Conservation (phyloP, 2,329 filamentous ascomycete species). For the Didymella pomorum region DNA sequence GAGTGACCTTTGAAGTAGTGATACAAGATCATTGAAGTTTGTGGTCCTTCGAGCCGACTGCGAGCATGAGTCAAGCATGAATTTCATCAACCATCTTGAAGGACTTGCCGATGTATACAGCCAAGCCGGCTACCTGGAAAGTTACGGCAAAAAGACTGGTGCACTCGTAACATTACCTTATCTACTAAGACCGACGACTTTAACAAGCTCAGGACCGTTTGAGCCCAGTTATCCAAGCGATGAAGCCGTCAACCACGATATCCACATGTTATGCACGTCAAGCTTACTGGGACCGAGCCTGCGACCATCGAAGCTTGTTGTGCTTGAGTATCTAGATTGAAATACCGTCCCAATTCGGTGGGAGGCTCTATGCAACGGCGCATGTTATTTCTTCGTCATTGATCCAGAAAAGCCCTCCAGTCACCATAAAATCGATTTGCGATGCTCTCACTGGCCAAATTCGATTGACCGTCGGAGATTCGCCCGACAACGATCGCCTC, state of each 20-base stretch:
- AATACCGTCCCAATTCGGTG: not conserved
- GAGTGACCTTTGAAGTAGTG: not conserved
- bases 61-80: not conserved
- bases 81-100: not conserved
- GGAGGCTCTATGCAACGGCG: not conserved
- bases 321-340: not conserved
- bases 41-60: not conserved
- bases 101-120: not conserved
- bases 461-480: not conserved
- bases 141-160: not conserved
- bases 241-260: slow-evolving; percentile 1
- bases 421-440: not conserved
- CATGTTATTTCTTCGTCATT: not conserved
- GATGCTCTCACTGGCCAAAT: not conserved
- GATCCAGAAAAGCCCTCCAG: not conserved
- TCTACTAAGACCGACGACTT: not conserved
- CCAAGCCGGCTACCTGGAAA: too few relatives aligned
- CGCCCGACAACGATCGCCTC: not conserved
- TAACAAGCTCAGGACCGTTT: not conserved
- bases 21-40: not conserved
- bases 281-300: not conserved
- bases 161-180: not conserved
- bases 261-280: not conserved
- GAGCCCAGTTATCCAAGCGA: not conserved
- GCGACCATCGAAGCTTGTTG: not conserved